Percentiles rank a stretch among this genome's conserved stretches.
These are phyloP conservation scores for Phytopythium mirpurense DNA, from an alignment of 352 stramenopile genomes.

Conservation along the genomic window DNA sequence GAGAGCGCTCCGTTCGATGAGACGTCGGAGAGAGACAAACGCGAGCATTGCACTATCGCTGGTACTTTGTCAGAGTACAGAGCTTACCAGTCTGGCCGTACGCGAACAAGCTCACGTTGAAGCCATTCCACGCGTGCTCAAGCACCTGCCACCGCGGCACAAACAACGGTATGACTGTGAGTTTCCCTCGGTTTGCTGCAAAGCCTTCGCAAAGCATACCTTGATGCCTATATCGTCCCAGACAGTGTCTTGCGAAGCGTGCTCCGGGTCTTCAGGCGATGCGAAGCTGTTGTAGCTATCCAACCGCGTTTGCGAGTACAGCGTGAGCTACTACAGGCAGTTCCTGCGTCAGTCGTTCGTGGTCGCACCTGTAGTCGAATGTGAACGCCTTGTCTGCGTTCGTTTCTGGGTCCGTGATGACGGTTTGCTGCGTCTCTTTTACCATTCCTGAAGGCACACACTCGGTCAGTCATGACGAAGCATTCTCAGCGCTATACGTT, in stretches of 20 bases:
- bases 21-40: neutral
- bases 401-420: slow-evolving; percentile 80
- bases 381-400: slow-evolving; percentile 75
- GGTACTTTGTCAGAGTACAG: neutral
- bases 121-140: slow-evolving; percentile 88
- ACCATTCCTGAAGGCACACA: slow-evolving; percentile 41
- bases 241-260: slow-evolving; percentile 77
- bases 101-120: slow-evolving; percentile 87
- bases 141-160: slow-evolving; percentile 42
- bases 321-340: neutral
- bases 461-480: neutral
- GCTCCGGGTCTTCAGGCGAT: slow-evolving; percentile 37
- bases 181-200: too few species aligned
- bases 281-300: slow-evolving; percentile 82
- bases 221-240: slow-evolving; percentile 86
- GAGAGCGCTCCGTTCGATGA: neutral
- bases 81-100: slow-evolving; percentile 78
- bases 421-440: slow-evolving; percentile 73
- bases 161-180: too few species aligned
- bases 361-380: slow-evolving; percentile 76
- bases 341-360: too few species aligned
- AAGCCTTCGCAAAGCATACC: too few species aligned
- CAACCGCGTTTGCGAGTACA: neutral
- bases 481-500: too few species aligned
- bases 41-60: neutral